Conservation (phyloP, 2,329 filamentous ascomycete species). For the Pseudopithomyces chartarum region DNA sequence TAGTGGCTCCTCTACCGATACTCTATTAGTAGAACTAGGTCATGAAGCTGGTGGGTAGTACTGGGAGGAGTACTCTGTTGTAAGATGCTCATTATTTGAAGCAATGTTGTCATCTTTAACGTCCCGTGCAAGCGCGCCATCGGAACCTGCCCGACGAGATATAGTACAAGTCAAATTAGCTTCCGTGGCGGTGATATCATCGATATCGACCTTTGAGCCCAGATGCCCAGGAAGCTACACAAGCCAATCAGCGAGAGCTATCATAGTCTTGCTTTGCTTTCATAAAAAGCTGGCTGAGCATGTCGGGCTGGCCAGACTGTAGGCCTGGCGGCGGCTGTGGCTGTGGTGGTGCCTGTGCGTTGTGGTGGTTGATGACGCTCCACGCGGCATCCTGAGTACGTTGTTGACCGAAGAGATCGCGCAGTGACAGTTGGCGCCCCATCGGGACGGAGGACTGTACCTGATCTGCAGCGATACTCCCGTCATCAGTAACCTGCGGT, state of each 20-base stretch:
- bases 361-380: slow-evolving; percentile 54
- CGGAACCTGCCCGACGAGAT: no score
- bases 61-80: no score
- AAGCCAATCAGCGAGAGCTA: slow-evolving; percentile 27
- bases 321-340: slow-evolving; percentile 18
- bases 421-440: slow-evolving; percentile 59
- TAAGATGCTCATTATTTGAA: no score
- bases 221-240: neutral
- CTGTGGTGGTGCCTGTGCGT: slow-evolving; percentile 2
- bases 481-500: slow-evolving; percentile 28
- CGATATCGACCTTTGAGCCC: no score
- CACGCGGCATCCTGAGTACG: slow-evolving; percentile 57
- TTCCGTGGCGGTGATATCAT: neutral
- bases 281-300: slow-evolving; percentile 42
- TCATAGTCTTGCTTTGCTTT: slow-evolving; percentile 44
- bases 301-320: slow-evolving; percentile 28
- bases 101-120: no score
- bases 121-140: no score
- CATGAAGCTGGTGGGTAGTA: no score
- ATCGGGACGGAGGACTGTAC: slow-evolving; percentile 50
- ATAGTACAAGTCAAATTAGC: no score
- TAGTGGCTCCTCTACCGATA: no score
- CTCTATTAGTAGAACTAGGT: no score
- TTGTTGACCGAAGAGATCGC: slow-evolving; percentile 62
- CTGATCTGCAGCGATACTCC: slow-evolving; percentile 30